Evolutionary conservation across 1,284 basidiomycete genomes (phyloP), one percentile per base, ranked within the genome.

Genomic region (Bjerkandera adusta): DNA sequence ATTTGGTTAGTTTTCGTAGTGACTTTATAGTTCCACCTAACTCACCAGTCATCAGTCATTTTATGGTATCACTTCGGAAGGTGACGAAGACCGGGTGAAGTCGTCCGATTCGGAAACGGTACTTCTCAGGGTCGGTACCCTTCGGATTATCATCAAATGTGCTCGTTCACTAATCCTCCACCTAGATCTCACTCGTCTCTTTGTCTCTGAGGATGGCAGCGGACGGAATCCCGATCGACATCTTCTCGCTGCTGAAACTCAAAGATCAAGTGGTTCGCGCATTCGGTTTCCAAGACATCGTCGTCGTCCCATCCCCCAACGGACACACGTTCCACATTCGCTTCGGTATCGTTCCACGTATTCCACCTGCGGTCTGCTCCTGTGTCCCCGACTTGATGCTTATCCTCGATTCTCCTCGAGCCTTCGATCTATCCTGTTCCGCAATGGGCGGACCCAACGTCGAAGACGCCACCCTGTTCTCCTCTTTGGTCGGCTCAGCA

Each of bases 121-220:
- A 5, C 61, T 64, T 25, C 61, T 85, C 22, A 72, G 73, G 47
- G 81, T 81, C 53, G 41, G 75, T 59, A 16, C 20, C 12, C 41
- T 16, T 6, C 15, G 20, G 22, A 10, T 34, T 24, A 15, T 30
- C 33, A 2, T 43, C 10, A n/a, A n/a, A n/a, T n/a, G n/a, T n/a
- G 7, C 26, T 37, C 35, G 6, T 11, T 24, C 15, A 11, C 33
- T 45, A 21, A 29, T 20, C 20, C 16, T 38, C 5, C 29, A 30
- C 6, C 21, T 48, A 86, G 83, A 69, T 73, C 20, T 76, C 79
- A 0, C 58, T 82, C 30, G 50, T 85, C n/a, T 63, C 76, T 3
- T 66, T 88, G 13, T 74, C 77, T 49, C 60, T 87, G 29, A 75
- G 78, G 41, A 82, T 87, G 77, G 69, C 87, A 21, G 70, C 79